Base-by-base conservation (phyloP, 2,329 filamentous ascomycete species). In the Dryadomyces quercivorus region DNA sequence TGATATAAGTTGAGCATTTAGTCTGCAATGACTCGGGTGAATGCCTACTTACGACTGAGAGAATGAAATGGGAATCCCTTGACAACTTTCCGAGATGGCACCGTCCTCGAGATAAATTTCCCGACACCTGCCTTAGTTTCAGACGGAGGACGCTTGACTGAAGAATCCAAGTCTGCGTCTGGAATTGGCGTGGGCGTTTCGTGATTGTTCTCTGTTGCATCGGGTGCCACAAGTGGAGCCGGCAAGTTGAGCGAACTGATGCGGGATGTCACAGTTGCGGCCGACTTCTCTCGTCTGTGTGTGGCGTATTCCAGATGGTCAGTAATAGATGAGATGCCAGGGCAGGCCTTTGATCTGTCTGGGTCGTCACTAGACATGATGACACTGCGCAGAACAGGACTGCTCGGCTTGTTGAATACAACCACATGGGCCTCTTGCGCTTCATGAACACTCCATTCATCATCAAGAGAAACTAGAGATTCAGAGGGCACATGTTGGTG, bases 401-500 rank as follows among this genome's bases (percentile, higher is more conserved):
- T 54, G 10, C 48, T 21, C 2, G 48, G 22, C 16, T 43, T 55
- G 21, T 50, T 52, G 6, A 44, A 20, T 6, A 44, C 40, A 18
- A 61, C 46, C 16, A 58, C 42, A n/a, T 54, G 57, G 3, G 59
- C 59, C 26, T 55, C 49, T 8, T 49, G 57, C 10, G 63, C 63
- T 34, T 64, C 57, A 20, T 64, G 59, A 3, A 65, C 59, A 46
- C 58, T 63, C 38, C 59, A 52, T 10, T 61, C 61, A 9, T 62
- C 59, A 9, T 59, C 59, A 20, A 57, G 43, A 26, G 53, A 60
- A 4, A 49, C 53, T 6, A 59, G 36, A 1, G 59, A 61, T 1
- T 52, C 55, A 0, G 58, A 55, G 2, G 44, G 10, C 2, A 9
- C 42, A n/a, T 9, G 3, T 15, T 15, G 20, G 16, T 12, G 47